Percentiles rank a stretch among this genome's conserved stretches.
These are phyloP conservation scores for Fusarium papillatum DNA, from an alignment of 2,329 filamentous ascomycete species.

Conservation along the genomic window DNA sequence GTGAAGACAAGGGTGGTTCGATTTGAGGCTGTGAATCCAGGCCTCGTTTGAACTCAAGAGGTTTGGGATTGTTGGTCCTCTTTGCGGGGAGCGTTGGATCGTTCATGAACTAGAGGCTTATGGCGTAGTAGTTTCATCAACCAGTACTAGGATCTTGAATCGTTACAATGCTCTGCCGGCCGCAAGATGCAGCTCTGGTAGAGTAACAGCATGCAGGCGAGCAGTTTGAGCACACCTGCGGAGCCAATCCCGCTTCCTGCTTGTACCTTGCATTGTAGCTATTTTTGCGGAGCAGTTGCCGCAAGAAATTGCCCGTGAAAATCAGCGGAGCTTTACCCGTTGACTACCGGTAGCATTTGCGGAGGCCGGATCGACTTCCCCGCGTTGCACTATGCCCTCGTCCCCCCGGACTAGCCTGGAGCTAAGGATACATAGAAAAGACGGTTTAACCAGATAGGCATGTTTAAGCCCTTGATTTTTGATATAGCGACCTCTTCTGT, in stretches of 20 bases:
- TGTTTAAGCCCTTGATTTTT: neutral
- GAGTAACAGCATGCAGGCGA: neutral
- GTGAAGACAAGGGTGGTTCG: neutral
- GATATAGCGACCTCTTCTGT: neutral
- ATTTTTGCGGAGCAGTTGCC: neutral
- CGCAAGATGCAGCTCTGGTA: neutral
- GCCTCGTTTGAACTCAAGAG: neutral
- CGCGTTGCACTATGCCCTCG: neutral
- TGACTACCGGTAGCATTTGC: neutral
- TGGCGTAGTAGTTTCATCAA: neutral
- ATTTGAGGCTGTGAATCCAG: neutral
- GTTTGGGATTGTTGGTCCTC: neutral
- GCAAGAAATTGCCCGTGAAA: neutral
- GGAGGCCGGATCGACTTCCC: neutral
- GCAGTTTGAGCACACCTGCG: neutral
- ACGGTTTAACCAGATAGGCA: neutral
- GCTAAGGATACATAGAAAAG: neutral
- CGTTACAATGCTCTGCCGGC: neutral
- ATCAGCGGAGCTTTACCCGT: neutral
- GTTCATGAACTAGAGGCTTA: neutral
- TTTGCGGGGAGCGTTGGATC: neutral
- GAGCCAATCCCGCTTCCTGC: neutral
- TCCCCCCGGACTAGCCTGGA: neutral
- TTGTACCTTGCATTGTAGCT: neutral
- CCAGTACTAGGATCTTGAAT: neutral